Evolutionary conservation across 805 yeast genomes (phyloP).

Genomic region (Scheffersomyces lignosus): DNA sequence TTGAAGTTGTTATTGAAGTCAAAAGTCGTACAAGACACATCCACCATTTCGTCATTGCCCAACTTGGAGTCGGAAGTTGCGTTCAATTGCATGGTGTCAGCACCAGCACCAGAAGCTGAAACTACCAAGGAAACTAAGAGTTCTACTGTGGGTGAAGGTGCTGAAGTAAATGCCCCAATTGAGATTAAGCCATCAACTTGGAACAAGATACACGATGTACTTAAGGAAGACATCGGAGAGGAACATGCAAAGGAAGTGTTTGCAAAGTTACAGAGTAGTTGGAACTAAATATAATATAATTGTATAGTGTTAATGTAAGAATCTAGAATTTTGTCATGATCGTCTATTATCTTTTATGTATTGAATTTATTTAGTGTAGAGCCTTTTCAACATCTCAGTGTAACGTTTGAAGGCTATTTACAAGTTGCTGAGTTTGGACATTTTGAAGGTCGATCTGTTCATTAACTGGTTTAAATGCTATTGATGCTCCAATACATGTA

Average conservation of each 20-base stretch:
- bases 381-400: too few species aligned
- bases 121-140: background rate
- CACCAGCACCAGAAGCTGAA: conserved; percentile 4
- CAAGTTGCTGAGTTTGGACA: too few species aligned
- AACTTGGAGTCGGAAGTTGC: conserved; percentile 2
- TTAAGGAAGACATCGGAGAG: conserved; percentile 20
- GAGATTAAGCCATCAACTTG: conserved; percentile 16
- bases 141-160: too few species aligned
- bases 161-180: conserved; percentile 6
- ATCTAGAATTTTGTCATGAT: too few species aligned
- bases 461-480: too few species aligned
- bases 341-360: too few species aligned
- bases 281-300: conserved; percentile 3
- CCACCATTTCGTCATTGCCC: conserved; percentile 29
- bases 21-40: conserved; percentile 57
- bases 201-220: conserved; percentile 16
- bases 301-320: too few species aligned
- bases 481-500: too few species aligned
- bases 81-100: conserved; percentile 2
- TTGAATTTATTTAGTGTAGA: too few species aligned
- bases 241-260: conserved; percentile 15
- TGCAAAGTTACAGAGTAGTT: conserved; percentile 9
- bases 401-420: too few species aligned
- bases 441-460: too few species aligned
- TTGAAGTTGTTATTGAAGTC: conserved; percentile 59